A percentile compares a stretch with the other conserved stretches of the same genome.
Conservation (phyloP, 2,329 filamentous ascomycete genomes). For the Akanthomyces muscarius region DNA sequence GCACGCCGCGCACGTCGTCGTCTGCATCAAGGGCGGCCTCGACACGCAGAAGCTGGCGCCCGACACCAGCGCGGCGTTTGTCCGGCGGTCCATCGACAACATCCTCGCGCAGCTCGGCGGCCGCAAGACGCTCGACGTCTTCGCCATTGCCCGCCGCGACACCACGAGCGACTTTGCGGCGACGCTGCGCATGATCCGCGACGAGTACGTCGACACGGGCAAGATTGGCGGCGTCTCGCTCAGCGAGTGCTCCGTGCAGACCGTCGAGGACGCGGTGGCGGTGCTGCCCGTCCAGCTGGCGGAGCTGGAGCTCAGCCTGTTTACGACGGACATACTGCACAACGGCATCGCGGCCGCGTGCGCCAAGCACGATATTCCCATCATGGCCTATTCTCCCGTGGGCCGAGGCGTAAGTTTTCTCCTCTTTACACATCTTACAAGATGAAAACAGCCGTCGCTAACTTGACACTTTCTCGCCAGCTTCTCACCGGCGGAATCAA, state of each 20-base stretch:
- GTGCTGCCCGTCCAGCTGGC: conserved; percentile 43
- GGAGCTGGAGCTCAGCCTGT: conserved; percentile 53
- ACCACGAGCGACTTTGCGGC: conserved; percentile 40
- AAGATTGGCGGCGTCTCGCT: conserved; percentile 49
- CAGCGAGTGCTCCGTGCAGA: conserved; percentile 48
- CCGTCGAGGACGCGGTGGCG: conserved; percentile 45
- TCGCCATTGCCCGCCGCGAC: conserved; percentile 56
- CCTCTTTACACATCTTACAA: too few relatives aligned
- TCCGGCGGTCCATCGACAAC: conserved; percentile 56
- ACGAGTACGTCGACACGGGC: conserved; percentile 49
- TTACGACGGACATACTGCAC: conserved; percentile 42
- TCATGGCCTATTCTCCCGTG: conserved; percentile 70
- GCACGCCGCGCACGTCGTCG: conserved; percentile 57
- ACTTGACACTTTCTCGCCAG: conserved; percentile 17
- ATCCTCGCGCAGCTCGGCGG: conserved; percentile 48
- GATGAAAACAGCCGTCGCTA: not conserved
- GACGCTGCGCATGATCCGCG: conserved; percentile 40
- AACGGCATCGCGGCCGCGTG: conserved; percentile 54
- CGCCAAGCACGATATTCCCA: conserved; percentile 60
- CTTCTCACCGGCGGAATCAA: conserved; percentile 29
- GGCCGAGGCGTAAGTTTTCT: conserved; percentile 47
- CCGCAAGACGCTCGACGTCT: conserved; percentile 58
- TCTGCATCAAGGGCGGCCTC: conserved; percentile 59
- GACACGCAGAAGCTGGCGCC: conserved; percentile 34
- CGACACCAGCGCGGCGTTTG: conserved; percentile 50